Evolutionary conservation across 257 asterid genomes (phyloP), one percentile per base, ranked within the genome.

Genomic region (Solanum acaule): DNA sequence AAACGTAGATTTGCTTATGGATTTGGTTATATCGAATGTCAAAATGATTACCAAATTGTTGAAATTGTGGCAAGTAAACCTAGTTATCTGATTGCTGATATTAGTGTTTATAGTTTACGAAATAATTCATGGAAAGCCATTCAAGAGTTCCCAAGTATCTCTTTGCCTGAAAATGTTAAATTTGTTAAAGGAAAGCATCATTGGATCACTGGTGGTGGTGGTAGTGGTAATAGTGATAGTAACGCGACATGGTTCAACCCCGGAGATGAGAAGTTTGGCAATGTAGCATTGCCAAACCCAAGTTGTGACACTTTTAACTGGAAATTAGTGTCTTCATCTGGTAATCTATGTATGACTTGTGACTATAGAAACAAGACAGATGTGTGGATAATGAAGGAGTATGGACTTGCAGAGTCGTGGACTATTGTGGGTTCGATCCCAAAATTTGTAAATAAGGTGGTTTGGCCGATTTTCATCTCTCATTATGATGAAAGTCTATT

Each of bases 1-100:
- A 10, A 31, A 6, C 70, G 27, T 14, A 31, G 34, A 6, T 25
- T 7, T 83, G 4, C 31, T 76, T 89, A 86, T 79, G 96, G 96
- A 20, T 73, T 94, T 23, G 93, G 96, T 84, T 94, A 40, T 73
- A 93, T 91, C 72, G 87, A 88, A 59, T 86, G 86, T 2, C 91
- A 44, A 9, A 91, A 90, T 86, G 94, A 94, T 85, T 90, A 90
- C 25, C 91, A 87, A 27, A 89, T 89, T 14, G 87, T 92, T 12
- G 87, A 87, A 86, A 44, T 77, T 38, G 59, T 22, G 83, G 29
- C 31, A 1, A 18, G 6, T 67, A 38, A 40, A 83, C 49, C 6
- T 88, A 10, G 7, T 76, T 38, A 6, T 71, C 25, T 35, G 8
- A 33, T 27, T 27, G 56, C 15, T 35, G 10, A 46, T 16, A 87